Base-by-base conservation (phyloP, 768 basidiomycete genomes). In the Rhodotorula kratochvilovae region DNA sequence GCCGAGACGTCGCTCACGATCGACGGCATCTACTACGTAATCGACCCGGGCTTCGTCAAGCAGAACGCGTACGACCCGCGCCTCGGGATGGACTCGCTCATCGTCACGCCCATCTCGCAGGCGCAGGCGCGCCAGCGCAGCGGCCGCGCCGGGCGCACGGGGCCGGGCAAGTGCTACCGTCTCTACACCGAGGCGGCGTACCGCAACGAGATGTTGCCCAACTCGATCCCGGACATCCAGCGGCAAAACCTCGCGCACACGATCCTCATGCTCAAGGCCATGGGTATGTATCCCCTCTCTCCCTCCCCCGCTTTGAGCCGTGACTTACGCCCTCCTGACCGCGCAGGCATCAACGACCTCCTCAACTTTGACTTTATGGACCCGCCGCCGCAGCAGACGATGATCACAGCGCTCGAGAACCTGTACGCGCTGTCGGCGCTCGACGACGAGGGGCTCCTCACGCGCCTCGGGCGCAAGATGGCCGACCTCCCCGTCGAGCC, bases 321-420 rank as follows among this genome's bases (percentile, higher is more conserved):
- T 11, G 4, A 12, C 48, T 50, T 25, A 50, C 48, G 3, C 45
- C 19, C 8, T n/a, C 48, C 15, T 27, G 3, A 3, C 10, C 46
- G 4, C 27, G 7, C 12, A 50, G 48, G 56, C 25, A 87, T 98
- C 83, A 98, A 98, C 77, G 96, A 99, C 79, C 82, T 98, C 7
- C 87, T 98, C 67, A 92, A 91, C 81, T 98, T 98, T 81, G 95
- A 96, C 80, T 99, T 98, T 79, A 98, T 99, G 96, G 96, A 98
- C 80, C 93, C 95, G 3, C 96, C 96, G 35, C 96, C 94, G 0
- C 90, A 93, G 8, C 92, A 89, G 78, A 97, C 95, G 17, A 91
- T 98, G 90, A 84, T 99, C 74, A 95, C 96, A 1, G 96, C 96
- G 2, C 82, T 99, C 56, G 94, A 98, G 79, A 87, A 91, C 57